These are phyloP conservation scores for Lecanosticta acicola DNA, from an alignment of 2,329 filamentous ascomycete genomes.

Conservation along the genomic window DNA sequence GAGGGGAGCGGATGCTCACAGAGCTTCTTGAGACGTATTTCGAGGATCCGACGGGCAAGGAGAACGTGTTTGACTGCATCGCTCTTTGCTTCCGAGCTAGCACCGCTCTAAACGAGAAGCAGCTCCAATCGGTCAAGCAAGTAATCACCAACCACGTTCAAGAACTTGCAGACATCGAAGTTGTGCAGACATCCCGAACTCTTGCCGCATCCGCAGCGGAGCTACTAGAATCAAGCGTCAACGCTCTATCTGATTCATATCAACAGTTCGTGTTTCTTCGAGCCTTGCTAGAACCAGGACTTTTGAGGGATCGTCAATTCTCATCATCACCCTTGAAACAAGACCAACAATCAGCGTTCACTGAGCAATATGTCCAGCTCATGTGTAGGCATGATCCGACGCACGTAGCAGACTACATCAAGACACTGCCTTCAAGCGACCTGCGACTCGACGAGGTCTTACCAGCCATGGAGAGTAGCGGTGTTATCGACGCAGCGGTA, in stretches of 20 bases:
- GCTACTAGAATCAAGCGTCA: slow-evolving; percentile 61
- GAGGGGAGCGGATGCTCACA: slow-evolving; percentile 69
- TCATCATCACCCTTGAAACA: slow-evolving; percentile 29
- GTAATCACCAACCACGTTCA: slow-evolving; percentile 61
- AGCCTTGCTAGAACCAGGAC: slow-evolving; percentile 63
- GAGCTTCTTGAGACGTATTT: slow-evolving; percentile 76
- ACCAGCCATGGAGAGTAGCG: slow-evolving; percentile 80
- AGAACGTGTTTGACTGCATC: slow-evolving; percentile 73
- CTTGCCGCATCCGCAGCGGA: slow-evolving; percentile 58
- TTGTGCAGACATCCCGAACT: slow-evolving; percentile 58
- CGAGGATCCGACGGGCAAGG: slow-evolving; percentile 71
- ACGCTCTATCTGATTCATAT: slow-evolving; percentile 55
- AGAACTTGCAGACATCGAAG: slow-evolving; percentile 63
- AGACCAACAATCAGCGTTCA: slow-evolving; percentile 50
- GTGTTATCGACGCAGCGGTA: slow-evolving; percentile 87
- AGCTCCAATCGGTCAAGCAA: slow-evolving; percentile 63
- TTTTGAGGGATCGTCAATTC: slow-evolving; percentile 28
- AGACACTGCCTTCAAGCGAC: slow-evolving; percentile 67
- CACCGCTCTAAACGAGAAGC: slow-evolving; percentile 60
- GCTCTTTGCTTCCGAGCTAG: slow-evolving; percentile 64
- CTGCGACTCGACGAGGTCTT: slow-evolving; percentile 74
- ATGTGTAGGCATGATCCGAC: slow-evolving; percentile 81
- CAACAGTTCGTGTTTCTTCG: slow-evolving; percentile 71
- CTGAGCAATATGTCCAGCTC: slow-evolving; percentile 80
- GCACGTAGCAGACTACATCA: slow-evolving; percentile 81